Percentiles rank a stretch among this genome's conserved stretches.
phyloP scores from a whole-genome alignment of 1,284 basidiomycete species.

The Cryptococcus sp. region DNA sequence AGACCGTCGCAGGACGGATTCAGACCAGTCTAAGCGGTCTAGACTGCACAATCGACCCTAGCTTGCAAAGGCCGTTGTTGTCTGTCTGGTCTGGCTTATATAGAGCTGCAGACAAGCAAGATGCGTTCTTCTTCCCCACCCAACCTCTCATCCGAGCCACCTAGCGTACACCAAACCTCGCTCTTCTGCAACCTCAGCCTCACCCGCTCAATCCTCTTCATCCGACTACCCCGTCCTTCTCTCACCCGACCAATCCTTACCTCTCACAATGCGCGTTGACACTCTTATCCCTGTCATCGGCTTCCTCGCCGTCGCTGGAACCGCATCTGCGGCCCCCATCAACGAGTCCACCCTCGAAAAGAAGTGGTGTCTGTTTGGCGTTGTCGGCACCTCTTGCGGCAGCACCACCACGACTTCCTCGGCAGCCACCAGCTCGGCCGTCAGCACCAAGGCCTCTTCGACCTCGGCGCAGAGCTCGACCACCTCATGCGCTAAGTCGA shows the following conservation, averaged over 20 bases:
- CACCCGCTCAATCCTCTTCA: constrained; percentile 12
- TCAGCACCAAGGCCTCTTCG: neutral
- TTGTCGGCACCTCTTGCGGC: constrained; percentile 18
- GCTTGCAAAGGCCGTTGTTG: no score
- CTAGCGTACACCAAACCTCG: constrained; percentile 3
- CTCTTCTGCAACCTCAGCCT: constrained; percentile 1
- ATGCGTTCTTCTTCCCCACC: neutral
- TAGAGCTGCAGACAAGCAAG: neutral
- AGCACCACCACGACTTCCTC: constrained; percentile 7
- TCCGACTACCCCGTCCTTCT: constrained; percentile 12
- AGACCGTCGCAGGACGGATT: no score
- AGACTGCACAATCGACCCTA: no score
- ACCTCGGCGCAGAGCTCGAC: neutral
- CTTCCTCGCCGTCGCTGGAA: constrained; percentile 18
- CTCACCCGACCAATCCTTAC: constrained; percentile 19
- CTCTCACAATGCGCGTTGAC: constrained; percentile 18
- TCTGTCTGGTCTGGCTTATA: no score
- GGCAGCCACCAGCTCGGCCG: constrained; percentile 7
- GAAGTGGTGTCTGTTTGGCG: constrained; percentile 20
- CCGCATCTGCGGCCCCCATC: constrained; percentile 14
- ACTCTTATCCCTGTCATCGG: constrained; percentile 26
- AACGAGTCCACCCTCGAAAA: constrained; percentile 13
- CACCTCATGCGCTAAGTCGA: neutral
- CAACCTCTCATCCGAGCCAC: constrained; percentile 3
- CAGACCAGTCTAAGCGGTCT: no score